Evolutionary conservation across 768 basidiomycete genomes (phyloP), one percentile per base, ranked within the genome.

Genomic region (Kwoniella sp.): DNA sequence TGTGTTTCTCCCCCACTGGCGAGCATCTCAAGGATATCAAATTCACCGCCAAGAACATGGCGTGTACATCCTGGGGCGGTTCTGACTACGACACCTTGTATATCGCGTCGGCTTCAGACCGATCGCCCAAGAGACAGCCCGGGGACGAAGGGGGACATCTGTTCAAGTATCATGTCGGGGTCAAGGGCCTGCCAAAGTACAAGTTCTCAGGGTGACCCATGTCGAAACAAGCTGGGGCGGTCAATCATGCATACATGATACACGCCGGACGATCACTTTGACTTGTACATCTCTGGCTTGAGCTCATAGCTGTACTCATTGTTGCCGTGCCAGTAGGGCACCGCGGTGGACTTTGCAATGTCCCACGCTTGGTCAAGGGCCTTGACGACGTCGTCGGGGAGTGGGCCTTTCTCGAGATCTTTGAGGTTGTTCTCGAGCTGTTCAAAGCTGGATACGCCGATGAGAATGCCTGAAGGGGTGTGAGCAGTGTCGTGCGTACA

Each of bases 391-490:
- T 79, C 80, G 19, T 82, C 78, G 0, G 81, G 82, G 40, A 84
- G 71, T 5, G 82, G 82, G 0, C 82, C 81, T 65, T 81, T 80
- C 59, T 77, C 80, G 41, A 71, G 54, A 50, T 66, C 61, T 8
- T 36, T 54, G 26, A 74, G 48, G 42, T 74, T 74, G 26, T 38
- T 44, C 65, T 83, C 78, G 40, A 83, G 80, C 59, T 85, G 84
- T 26, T 75, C 73, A 57, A 80, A 42, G 52, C 77, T 81, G 3
- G 80, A 81, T 23, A 83, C 83, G n/a, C 83, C 83, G 58, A 86
- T 83, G 49, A 85, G 72, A 50, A 84, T 73, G 37, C 63, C 47
- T 48, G 14, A 9, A 22, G 26, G 12, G 12, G 6, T 19, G 6
- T 6, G 19, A n/a, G 28, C 28, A 28, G 27, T 17, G 11, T 22